Base-by-base conservation (phyloP, 495 filamentous ascomycete genomes). In the Daldinia grandis region DNA sequence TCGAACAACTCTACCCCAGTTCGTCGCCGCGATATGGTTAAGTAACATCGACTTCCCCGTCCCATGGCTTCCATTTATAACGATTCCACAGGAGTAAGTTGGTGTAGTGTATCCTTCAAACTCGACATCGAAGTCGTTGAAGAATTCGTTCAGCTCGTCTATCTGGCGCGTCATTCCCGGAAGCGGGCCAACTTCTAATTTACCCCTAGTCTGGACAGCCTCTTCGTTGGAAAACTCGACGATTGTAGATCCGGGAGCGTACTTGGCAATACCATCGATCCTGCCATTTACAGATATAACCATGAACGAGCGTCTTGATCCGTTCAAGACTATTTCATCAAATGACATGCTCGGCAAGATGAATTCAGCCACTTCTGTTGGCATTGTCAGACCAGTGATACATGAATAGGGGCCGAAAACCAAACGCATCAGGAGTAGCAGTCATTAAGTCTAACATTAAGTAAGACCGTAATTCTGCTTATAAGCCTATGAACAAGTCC, bases 1-100 rank as follows among this genome's bases (percentile, higher is more conserved):
- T 27, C 79, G 82, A 56, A 90, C 85, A 5, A 92, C 85, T 62
- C 85, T 87, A 19, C 86, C 87, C 91, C 91, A 96, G 60, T 87
- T 85, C 8, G 87, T 86, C n/a, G 80, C 78, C 19, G 86, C 84
- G n/a, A 96, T 85, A 57, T 86, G 85, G 28, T 88, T 74, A 2
- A 97, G 78, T 14, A 97, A 80, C 63, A 90, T 81, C 15, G 87
- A 89, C 77, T 96, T 97, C 2, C 94, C 94, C 0, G 91, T 95
- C 64, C 95, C 91, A 71, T 92, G 88, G 56, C 91, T 87, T 49
- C 95, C 93, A 80, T 95, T 88, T 47, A 99, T 82, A 65, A 97
- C 80, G 53, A 95, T 86, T 31, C 89, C 83, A 47, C 86, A 85
- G 40, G 85, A 78, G 24, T 61, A 75, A 14, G 73, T 68, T 76